These are phyloP conservation scores for Ceratobasidium sp. DNA, from an alignment of 1,284 basidiomycete species.

Conservation along the genomic window DNA sequence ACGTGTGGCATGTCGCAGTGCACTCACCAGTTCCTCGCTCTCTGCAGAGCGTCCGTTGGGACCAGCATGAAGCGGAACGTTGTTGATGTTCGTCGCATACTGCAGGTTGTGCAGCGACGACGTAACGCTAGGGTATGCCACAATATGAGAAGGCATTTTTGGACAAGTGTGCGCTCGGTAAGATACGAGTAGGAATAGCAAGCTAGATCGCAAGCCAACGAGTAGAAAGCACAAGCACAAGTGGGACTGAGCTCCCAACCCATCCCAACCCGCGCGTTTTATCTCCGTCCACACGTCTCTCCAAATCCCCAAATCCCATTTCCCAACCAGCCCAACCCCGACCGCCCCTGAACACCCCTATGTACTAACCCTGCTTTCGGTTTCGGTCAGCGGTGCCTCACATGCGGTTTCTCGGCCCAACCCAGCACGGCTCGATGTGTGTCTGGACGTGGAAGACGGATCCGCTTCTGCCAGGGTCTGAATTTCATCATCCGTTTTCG, in stretches of 20 bases:
- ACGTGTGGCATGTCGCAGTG: background rate
- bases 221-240: too few species aligned
- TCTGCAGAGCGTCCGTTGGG: constrained; percentile 36
- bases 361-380: constrained; percentile 6
- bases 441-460: too few species aligned
- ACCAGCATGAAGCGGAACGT: constrained; percentile 42
- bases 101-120: constrained; percentile 40
- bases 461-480: too few species aligned
- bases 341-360: too few species aligned
- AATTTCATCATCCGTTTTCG: too few species aligned
- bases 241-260: too few species aligned
- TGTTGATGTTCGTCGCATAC: constrained; percentile 41
- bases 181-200: background rate
- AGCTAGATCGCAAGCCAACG: too few species aligned
- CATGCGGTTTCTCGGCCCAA: constrained; percentile 23
- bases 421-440: background rate
- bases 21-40: constrained; percentile 41
- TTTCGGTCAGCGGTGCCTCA: constrained; percentile 11
- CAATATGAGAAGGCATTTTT: constrained; percentile 30
- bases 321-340: too few species aligned
- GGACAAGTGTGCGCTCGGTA: background rate
- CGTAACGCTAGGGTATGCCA: constrained; percentile 43
- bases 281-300: background rate
- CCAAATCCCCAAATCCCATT: too few species aligned
- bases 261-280: too few species aligned